These are phyloP conservation scores for Penicillium bialowiezense DNA, from an alignment of 495 filamentous ascomycete species.

Conservation along the genomic window DNA sequence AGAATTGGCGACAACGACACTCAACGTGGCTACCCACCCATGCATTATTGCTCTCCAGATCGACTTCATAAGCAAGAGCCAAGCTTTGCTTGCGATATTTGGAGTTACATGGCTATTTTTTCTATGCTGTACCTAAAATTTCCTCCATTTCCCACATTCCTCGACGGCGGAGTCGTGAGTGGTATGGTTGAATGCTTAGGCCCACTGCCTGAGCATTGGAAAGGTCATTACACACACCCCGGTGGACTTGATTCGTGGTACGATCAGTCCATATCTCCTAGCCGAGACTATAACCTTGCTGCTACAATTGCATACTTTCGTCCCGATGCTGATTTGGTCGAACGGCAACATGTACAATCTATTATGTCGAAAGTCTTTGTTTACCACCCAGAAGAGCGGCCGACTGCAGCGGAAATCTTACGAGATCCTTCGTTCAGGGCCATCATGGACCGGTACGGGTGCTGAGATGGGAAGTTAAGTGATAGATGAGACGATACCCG, in stretches of 20 bases:
- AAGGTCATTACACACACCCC: constrained; percentile 6
- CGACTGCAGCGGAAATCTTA: constrained; percentile 16
- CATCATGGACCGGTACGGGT: constrained; percentile 22
- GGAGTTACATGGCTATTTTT: constrained; percentile 16
- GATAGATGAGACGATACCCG: no score
- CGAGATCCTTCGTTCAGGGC: constrained; percentile 24
- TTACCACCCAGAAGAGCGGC: constrained; percentile 19
- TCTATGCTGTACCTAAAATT: constrained; percentile 12
- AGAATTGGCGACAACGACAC: constrained; percentile 11
- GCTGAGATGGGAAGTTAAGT: constrained; percentile 11
- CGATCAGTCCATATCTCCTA: constrained; percentile 9
- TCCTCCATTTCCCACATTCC: constrained; percentile 11
- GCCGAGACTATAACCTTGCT: constrained; percentile 10
- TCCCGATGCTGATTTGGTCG: constrained; percentile 17
- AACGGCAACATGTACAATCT: constrained; percentile 20
- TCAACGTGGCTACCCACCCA: constrained; percentile 11
- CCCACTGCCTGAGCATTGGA: constrained; percentile 12
- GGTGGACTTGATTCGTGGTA: constrained; percentile 17
- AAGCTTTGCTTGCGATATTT: constrained; percentile 17
- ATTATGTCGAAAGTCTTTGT: constrained; percentile 25
- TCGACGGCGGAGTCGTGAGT: constrained; percentile 9
- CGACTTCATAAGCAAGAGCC: constrained; percentile 10
- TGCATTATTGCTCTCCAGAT: constrained; percentile 16
- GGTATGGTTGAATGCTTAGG: constrained; percentile 15
- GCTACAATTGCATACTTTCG: constrained; percentile 19